phyloP scores from a whole-genome alignment of 108 stramenopile genomes.

The Skeletonema grethae region DNA sequence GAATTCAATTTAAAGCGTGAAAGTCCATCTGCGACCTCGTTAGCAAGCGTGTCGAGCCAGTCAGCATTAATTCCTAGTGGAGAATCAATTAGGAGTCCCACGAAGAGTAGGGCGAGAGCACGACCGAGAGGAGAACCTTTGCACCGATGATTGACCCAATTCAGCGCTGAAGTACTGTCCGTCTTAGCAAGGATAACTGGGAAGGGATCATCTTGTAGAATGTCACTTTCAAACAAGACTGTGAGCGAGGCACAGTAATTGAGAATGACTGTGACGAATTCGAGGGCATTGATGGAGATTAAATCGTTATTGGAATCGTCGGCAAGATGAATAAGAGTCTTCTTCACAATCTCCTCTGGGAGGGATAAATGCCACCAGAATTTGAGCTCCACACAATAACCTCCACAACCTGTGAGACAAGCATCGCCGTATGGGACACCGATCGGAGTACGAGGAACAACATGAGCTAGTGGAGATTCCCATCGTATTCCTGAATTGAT shows the following conservation, averaged over 20 bases:
- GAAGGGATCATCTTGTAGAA: neutral
- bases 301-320: neutral
- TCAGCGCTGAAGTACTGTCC: constrained; percentile 11
- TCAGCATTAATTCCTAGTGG: constrained; percentile 17
- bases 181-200: neutral
- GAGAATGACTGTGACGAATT: constrained; percentile 24
- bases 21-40: constrained; percentile 32
- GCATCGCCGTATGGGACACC: constrained; percentile 2
- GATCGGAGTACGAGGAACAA: neutral
- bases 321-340: neutral
- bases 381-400: neutral
- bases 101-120: constrained; percentile 15
- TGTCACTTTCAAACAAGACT: neutral
- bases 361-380: constrained; percentile 27
- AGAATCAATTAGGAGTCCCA: constrained; percentile 12
- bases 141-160: constrained; percentile 16
- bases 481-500: neutral
- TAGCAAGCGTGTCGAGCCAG: constrained; percentile 10
- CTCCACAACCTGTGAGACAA: constrained; percentile 18
- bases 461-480: constrained; percentile 7
- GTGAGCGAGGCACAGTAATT: constrained; percentile 13
- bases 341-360: neutral
- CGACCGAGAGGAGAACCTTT: constrained; percentile 12
- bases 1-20: constrained; percentile 18
- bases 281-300: constrained; percentile 18